Evolutionary conservation across 352 stramenopile genomes (phyloP).

Genomic region (Phytophthora palmivora): DNA sequence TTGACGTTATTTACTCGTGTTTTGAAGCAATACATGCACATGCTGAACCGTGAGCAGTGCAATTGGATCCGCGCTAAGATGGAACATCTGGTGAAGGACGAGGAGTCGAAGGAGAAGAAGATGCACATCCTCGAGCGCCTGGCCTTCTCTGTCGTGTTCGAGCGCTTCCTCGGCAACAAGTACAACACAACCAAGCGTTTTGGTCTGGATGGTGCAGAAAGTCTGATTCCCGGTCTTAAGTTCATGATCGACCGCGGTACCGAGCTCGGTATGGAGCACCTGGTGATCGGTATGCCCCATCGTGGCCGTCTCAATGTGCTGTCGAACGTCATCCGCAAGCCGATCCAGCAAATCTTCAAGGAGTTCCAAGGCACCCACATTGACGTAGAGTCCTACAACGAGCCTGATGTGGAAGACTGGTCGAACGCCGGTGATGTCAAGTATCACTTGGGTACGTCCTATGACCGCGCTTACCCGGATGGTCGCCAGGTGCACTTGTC

Average conservation of each 20-base stretch:
- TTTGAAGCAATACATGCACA: conserved; percentile 98
- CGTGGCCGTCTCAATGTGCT: conserved; percentile 97
- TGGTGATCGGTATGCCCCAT: conserved; percentile 99
- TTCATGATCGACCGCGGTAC: conserved; percentile 96
- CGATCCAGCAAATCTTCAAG: conserved; percentile 97
- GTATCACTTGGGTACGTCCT: conserved; percentile 98
- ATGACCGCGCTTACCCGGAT: conserved; percentile 96
- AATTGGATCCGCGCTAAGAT: conserved; percentile 97
- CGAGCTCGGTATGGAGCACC: conserved; percentile 95
- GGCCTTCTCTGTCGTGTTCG: conserved; percentile 98
- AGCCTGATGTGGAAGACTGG: conserved; percentile 87
- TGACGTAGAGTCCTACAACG: conserved; percentile 89
- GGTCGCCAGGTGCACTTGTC: conserved; percentile 94
- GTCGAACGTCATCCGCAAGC: conserved; percentile 98
- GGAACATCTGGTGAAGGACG: conserved; percentile 74
- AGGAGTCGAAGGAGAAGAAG: conserved; percentile 93
- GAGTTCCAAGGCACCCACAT: conserved; percentile 97
- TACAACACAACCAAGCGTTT: conserved; percentile 99
- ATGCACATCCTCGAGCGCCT: conserved; percentile 97
- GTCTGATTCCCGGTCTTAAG: conserved; percentile 95
- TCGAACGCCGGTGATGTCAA: conserved; percentile 97
- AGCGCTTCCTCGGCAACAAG: conserved; percentile 98
- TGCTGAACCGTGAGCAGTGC: conserved; percentile 95
- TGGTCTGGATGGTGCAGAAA: conserved; percentile 96
- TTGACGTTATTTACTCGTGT: background rate